Base-by-base conservation (phyloP, 768 basidiomycete genomes). In the Arthromyces matolae region DNA sequence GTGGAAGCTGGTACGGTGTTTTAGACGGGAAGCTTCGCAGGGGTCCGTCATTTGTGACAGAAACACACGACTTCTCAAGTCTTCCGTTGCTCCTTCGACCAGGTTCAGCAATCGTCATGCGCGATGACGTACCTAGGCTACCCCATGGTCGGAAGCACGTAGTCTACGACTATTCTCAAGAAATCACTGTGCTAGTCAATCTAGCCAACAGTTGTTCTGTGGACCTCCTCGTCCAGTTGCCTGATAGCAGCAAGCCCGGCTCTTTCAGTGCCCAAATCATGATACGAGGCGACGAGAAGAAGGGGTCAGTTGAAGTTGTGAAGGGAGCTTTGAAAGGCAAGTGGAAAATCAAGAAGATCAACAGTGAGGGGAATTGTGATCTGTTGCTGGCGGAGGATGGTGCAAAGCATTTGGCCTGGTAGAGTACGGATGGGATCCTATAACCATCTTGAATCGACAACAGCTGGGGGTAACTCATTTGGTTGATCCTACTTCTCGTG, bases 1-100 rank as follows among this genome's bases (percentile, higher is more conserved):
- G 54, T 18, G 65, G 66, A 14, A 51, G 51, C 8, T 69, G 67
- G 67, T 63, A 57, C 45, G 59, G 63, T 1, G 22, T 68, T 20
- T 42, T 68, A 7, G 63, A 66, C 29, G 59, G 59, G 2, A 63
- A 61, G 23, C 40, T 65, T n/a, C 53, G 60, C 4, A 44, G 49
- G 22, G 67, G 66, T 5, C 65, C 63, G 10, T n/a, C n/a, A n/a
- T 68, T 57, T 35, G 50, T 62, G 28, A 60, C 52, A 2, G 66
- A 66, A 49, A 49, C 41, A 8, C 63, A 66, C 39, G 55, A 60
- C 29, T 68, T 65, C 44, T 54, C 44, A 19, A 60, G 60, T 38
- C 43, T 68, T 19, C 66, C 65, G 9, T 32, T 68, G 13, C 45
- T 67, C 8, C 45, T 68, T 6, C 55, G 65, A 19, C 65, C 63